Evolutionary conservation across 371 early-diverging fungal species (phyloP).

Genomic region (Conidiobolus incongruus): DNA sequence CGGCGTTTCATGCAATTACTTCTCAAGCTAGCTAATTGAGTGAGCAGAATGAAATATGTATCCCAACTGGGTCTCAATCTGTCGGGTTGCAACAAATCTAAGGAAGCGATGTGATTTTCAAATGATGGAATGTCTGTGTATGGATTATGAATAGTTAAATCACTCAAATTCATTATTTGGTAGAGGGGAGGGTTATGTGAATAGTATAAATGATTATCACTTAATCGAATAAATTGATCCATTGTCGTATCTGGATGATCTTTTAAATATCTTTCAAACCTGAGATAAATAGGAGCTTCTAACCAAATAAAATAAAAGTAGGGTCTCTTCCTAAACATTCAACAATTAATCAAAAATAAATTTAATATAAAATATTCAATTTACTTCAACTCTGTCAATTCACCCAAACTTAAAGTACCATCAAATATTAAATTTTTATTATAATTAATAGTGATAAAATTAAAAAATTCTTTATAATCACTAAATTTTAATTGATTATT

Average conservation of each 20-base stretch:
- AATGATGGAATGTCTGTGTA: constrained; percentile 12
- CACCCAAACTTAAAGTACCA: constrained; percentile 49
- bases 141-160: constrained; percentile 35
- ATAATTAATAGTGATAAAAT: constrained; percentile 19
- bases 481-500: not conserved
- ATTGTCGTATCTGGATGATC: constrained; percentile 8
- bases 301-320: constrained; percentile 66
- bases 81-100: constrained; percentile 38
- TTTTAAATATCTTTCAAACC: constrained; percentile 28
- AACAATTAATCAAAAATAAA: not conserved
- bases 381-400: constrained; percentile 12
- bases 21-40: constrained; percentile 61
- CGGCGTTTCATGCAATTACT: constrained; percentile 95
- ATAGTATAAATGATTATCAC: not conserved
- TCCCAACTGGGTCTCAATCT: constrained; percentile 83
- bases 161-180: constrained; percentile 21
- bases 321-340: constrained; percentile 54
- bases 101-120: constrained; percentile 13
- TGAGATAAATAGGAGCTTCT: constrained; percentile 45
- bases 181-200: constrained; percentile 8
- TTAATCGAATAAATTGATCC: not conserved
- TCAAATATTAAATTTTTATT: constrained; percentile 38
- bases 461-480: constrained; percentile 11
- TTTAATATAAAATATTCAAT: constrained; percentile 3
- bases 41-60: constrained; percentile 91